phyloP scores from a whole-genome alignment of 495 filamentous ascomycete species.

The Oleoguttula mirabilis region DNA sequence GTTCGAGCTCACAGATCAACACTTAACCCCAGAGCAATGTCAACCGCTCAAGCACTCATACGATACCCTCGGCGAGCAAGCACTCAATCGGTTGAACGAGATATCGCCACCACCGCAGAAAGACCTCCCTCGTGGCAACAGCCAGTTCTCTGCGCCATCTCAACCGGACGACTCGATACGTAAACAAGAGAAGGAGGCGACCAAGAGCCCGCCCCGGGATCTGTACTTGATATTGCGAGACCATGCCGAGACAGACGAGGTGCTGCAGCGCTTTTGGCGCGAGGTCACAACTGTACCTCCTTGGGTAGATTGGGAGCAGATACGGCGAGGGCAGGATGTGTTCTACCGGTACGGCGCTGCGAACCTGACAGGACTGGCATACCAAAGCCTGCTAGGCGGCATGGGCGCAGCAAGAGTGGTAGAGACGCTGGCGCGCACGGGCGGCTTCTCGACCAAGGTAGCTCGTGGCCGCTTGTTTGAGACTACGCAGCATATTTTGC shows the following conservation, averaged over 20 bases:
- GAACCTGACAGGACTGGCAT: slow-evolving; percentile 49
- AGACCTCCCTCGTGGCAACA: slow-evolving; percentile 26
- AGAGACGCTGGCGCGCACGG: slow-evolving; percentile 64
- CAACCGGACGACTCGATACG: not conserved
- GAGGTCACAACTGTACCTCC: slow-evolving; percentile 57
- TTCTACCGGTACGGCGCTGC: slow-evolving; percentile 54
- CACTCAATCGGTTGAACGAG: slow-evolving; percentile 46
- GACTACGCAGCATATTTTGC: slow-evolving; percentile 63
- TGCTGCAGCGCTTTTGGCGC: slow-evolving; percentile 49
- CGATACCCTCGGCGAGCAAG: slow-evolving; percentile 56
- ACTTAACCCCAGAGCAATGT: slow-evolving; percentile 50
- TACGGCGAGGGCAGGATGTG: slow-evolving; percentile 52
- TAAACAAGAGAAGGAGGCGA: slow-evolving; percentile 15
- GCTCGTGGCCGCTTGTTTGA: slow-evolving; percentile 60
- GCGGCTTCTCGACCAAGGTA: slow-evolving; percentile 60
- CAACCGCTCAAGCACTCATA: slow-evolving; percentile 50
- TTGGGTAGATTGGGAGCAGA: slow-evolving; percentile 78
- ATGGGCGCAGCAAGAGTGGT: slow-evolving; percentile 47
- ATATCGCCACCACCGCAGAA: slow-evolving; percentile 35
- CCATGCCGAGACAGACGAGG: slow-evolving; percentile 44
- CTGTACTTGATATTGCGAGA: slow-evolving; percentile 49
- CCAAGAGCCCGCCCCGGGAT: slow-evolving; percentile 33
- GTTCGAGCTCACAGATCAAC: slow-evolving; percentile 57
- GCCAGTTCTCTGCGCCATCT: slow-evolving; percentile 9
- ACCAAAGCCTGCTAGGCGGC: slow-evolving; percentile 53